Evolutionary conservation across 352 stramenopile genomes (phyloP), one percentile per base, ranked within the genome.

Genomic region (Pythium aphanidermatum): DNA sequence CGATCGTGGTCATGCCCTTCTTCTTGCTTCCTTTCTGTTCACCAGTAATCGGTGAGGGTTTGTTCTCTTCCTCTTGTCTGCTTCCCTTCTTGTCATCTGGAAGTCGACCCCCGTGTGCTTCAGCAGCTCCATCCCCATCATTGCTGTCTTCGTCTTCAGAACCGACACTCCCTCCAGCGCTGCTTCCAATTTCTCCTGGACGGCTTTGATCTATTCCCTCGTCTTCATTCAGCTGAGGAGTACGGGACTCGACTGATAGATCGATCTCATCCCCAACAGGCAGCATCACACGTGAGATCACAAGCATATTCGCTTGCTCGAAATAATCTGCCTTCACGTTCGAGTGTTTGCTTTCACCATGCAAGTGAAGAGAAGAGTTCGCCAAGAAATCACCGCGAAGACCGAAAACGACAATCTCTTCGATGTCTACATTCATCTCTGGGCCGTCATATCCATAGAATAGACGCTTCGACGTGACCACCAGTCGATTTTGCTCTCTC

Each of bases 361-460:
- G 34, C 29, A 45, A 4, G 70, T 41, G 40, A 16, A 90, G 54
- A 4, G 74, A 83, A 21, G 75, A 85, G 35, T 90, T 90, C 1
- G 64, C 66, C 9, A 46, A 32, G 42, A 90, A 86, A 0, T 21
- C 27, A 3, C 65, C 69, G 16, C 55, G 47, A 6, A 90, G 51
- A 11, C 78, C 78, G 39, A 77, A 86, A 8, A 90, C 55, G 6
- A 70, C 60, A 39, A 90, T 63, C 41, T 76, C 63, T 0, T 37
- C 44, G 1, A 90, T 21, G 23, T 79, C 60, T 0, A 67, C 60
- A 4, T 84, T 57, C 67, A 83, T 86, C 51, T 90, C 78, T 0
- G 78, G 78, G 2, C 78, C 78, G 30, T 74, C 56, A 24, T 90
- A 90, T 5, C 74, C 74, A 16, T 71, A 54, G 28, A 70, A 61